Evolutionary conservation across 164 flowering plant species (phyloP).

Genomic region (Nymphaea colorata): DNA sequence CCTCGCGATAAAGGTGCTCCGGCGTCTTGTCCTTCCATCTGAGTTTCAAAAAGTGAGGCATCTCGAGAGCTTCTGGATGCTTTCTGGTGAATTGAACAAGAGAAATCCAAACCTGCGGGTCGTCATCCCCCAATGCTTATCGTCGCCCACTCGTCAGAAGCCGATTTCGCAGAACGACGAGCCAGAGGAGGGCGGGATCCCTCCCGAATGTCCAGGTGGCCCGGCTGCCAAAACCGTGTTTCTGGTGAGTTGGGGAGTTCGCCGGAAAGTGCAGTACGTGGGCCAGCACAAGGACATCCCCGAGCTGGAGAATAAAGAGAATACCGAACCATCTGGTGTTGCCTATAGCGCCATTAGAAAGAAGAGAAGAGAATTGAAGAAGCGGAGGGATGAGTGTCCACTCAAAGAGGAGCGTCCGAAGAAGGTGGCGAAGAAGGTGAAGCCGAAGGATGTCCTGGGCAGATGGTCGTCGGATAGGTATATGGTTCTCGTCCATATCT

Average conservation of each 20-base stretch:
- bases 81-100: background rate
- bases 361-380: conserved; percentile 15
- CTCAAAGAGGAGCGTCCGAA: conserved; percentile 1
- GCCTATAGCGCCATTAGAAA: background rate
- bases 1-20: conserved; percentile 33
- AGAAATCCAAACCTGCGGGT: background rate
- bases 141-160: background rate
- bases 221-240: background rate
- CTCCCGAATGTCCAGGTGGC: background rate
- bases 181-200: background rate
- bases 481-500: background rate
- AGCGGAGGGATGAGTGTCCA: conserved; percentile 14
- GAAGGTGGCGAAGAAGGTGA: conserved; percentile 6
- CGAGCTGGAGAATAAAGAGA: background rate
- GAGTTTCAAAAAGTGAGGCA: conserved; percentile 24
- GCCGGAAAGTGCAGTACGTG: conserved; percentile 35
- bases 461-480: conserved; percentile 89
- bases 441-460: conserved; percentile 14
- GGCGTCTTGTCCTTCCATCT: conserved; percentile 23
- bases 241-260: conserved; percentile 34
- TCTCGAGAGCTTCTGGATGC: conserved; percentile 44
- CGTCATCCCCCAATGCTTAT: background rate
- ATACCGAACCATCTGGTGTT: background rate
- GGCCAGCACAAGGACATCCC: conserved; percentile 13
- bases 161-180: background rate